Conservation (phyloP, 2,329 filamentous ascomycete genomes). For the Achaetomium macrosporum region DNA sequence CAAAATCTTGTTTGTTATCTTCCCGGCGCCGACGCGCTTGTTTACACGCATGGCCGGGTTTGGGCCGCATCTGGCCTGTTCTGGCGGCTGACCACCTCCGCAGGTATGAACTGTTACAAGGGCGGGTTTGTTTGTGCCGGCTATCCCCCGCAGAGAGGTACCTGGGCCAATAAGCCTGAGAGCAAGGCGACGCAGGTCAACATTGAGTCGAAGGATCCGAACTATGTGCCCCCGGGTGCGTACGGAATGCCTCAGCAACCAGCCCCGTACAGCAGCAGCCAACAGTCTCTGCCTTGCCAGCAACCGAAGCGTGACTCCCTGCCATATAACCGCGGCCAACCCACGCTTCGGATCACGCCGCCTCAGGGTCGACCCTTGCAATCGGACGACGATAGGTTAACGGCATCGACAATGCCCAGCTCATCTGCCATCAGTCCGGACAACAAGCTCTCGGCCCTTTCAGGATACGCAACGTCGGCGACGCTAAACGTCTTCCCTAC, state of each 20-base stretch:
- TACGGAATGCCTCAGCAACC: constrained; percentile 54
- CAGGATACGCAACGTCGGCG: constrained; percentile 41
- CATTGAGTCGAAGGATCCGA: constrained; percentile 76
- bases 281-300: constrained; percentile 29
- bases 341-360: constrained; percentile 55
- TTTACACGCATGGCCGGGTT: constrained; percentile 21
- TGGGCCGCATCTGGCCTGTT: constrained; percentile 16
- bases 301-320: constrained; percentile 50
- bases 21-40: not conserved
- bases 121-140: constrained; percentile 89
- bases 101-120: constrained; percentile 82
- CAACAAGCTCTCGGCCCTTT: constrained; percentile 55
- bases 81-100: constrained; percentile 12
- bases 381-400: constrained; percentile 53
- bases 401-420: constrained; percentile 54
- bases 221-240: constrained; percentile 54
- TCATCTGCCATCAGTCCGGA: constrained; percentile 52
- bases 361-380: constrained; percentile 52
- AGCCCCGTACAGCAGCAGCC: constrained; percentile 26
- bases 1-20: constrained; percentile 3
- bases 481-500: constrained; percentile 55
- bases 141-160: constrained; percentile 73
- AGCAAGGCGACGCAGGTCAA: constrained; percentile 63
- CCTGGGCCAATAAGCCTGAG: constrained; percentile 77
- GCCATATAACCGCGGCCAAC: constrained; percentile 55